Percentiles rank a stretch among this genome's conserved stretches.
These are phyloP conservation scores for Nitzschia sp. DNA, from an alignment of 108 stramenopile species.

Conservation along the genomic window DNA sequence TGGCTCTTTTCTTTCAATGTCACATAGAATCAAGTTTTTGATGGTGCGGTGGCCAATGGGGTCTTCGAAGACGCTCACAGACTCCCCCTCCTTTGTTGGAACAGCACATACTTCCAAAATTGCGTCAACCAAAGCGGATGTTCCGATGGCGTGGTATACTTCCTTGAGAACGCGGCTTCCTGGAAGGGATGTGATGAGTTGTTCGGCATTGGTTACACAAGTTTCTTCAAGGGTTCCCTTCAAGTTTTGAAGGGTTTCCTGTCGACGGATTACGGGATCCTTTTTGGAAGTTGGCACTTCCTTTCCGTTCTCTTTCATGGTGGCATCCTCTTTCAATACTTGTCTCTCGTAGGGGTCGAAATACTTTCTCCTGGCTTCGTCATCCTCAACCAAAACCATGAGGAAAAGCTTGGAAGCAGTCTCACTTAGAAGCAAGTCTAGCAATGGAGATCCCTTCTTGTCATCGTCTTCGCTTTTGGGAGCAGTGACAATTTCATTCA, in stretches of 20 bases:
- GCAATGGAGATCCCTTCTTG: conserved; percentile 6
- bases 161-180: conserved; percentile 81
- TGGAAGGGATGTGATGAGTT: conserved; percentile 69
- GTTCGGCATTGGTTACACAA: conserved; percentile 66
- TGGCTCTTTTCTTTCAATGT: conserved; percentile 43
- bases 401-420: conserved; percentile 88
- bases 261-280: conserved; percentile 73
- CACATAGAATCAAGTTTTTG: conserved; percentile 64
- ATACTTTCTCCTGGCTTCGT: conserved; percentile 55
- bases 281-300: conserved; percentile 82
- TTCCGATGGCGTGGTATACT: conserved; percentile 56
- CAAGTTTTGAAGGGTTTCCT: conserved; percentile 79
- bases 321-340: conserved; percentile 55
- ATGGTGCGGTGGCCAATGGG: conserved; percentile 69
- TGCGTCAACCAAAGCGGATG: conserved; percentile 43
- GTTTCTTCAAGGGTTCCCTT: conserved; percentile 59
- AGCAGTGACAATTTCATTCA: conserved; percentile 60
- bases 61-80: conserved; percentile 66
- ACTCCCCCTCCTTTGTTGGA: conserved; percentile 17
- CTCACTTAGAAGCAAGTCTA: conserved; percentile 73
- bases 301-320: conserved; percentile 45
- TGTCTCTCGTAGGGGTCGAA: conserved; percentile 88
- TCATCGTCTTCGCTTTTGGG: conserved; percentile 27
- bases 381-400: conserved; percentile 67
- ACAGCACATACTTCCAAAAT: conserved; percentile 49